These are phyloP conservation scores for Cryptosporidium bovis DNA, from an alignment of 169 alveolate species.

Conservation along the genomic window DNA sequence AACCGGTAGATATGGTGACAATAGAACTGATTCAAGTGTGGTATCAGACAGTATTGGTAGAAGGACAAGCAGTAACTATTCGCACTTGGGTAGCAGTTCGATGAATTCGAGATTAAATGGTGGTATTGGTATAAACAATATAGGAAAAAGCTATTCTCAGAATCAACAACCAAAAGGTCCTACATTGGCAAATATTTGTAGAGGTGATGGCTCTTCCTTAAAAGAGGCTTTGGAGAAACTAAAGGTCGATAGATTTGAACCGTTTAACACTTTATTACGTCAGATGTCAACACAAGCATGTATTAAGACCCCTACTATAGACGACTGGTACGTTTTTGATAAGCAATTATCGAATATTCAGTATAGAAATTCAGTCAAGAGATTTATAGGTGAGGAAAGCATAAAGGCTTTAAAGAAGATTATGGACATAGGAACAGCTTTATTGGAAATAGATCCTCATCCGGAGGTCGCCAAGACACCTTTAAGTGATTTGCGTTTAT, in stretches of 20 bases:
- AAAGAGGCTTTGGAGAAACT: constrained; percentile 61
- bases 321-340: constrained; percentile 73
- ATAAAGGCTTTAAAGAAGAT: constrained; percentile 77
- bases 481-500: constrained; percentile 76
- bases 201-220: constrained; percentile 29
- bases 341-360: constrained; percentile 59
- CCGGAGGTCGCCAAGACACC: constrained; percentile 73
- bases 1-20: constrained; percentile 6
- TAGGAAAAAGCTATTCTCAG: neutral
- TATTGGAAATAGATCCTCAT: constrained; percentile 77
- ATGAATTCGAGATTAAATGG: neutral
- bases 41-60: constrained; percentile 3
- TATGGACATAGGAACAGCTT: constrained; percentile 77
- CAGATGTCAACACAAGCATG: constrained; percentile 68
- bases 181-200: constrained; percentile 50
- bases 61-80: constrained; percentile 11
- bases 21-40: neutral
- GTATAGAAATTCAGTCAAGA: constrained; percentile 78
- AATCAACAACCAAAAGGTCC: constrained; percentile 49
- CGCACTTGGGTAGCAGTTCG: constrained; percentile 3
- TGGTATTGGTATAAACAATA: neutral
- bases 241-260: constrained; percentile 44
- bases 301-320: constrained; percentile 63
- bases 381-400: constrained; percentile 79
- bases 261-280: constrained; percentile 18